Evolutionary conservation across 192 early-diverging fungal species (phyloP).

Genomic region (Coemansia aciculifera): DNA sequence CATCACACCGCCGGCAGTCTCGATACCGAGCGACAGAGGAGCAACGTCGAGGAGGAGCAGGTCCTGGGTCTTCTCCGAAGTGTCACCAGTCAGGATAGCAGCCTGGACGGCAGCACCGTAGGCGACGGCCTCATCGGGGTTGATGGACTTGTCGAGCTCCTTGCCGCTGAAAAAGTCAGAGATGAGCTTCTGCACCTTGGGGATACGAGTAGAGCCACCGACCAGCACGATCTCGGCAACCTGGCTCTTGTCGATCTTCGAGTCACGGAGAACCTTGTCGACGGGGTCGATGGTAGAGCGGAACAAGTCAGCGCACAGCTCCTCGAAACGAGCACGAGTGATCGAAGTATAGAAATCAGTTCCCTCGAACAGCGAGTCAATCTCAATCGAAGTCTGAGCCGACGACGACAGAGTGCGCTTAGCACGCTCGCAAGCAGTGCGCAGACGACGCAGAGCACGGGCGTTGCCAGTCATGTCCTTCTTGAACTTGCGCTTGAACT

Average conservation of each 20-base stretch:
- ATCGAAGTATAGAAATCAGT: constrained; percentile 98
- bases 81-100: constrained; percentile 93
- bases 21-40: constrained; percentile 96
- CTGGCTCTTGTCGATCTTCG: constrained; percentile 91
- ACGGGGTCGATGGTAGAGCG: constrained; percentile 92
- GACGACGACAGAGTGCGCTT: constrained; percentile 96
- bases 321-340: constrained; percentile 98
- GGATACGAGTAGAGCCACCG: constrained; percentile 98
- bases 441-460: constrained; percentile 93
- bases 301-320: constrained; percentile 97
- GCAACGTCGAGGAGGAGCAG: constrained; percentile 94
- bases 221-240: constrained; percentile 96
- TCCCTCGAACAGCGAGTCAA: constrained; percentile 96
- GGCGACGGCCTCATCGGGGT: constrained; percentile 99
- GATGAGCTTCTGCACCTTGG: constrained; percentile 98
- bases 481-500: constrained; percentile 99
- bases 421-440: constrained; percentile 95
- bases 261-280: constrained; percentile 93
- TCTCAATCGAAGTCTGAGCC: constrained; percentile 92
- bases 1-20: constrained; percentile 99
- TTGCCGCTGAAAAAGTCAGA: constrained; percentile 99
- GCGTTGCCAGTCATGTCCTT: constrained; percentile 82
- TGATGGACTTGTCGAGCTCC: constrained; percentile 98
- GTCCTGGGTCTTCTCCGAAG: constrained; percentile 94
- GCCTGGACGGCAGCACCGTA: constrained; percentile 99